Percentiles rank a stretch among this genome's conserved stretches.
phyloP scores from a whole-genome alignment of 139 green algal species.

The Desmodesmus armatus region DNA sequence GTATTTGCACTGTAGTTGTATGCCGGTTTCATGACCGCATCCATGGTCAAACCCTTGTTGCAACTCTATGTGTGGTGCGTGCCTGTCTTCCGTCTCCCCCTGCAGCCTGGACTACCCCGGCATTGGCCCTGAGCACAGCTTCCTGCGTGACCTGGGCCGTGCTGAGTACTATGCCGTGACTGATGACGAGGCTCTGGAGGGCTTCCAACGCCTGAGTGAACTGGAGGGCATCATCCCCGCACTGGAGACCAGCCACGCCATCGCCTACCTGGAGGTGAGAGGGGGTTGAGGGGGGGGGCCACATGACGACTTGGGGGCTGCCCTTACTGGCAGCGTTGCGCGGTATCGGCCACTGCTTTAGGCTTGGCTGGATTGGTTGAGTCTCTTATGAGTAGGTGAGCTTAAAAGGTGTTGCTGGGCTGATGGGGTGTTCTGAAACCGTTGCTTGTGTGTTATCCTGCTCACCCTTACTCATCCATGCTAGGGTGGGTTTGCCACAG shows the following conservation, averaged over 20 bases:
- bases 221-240: constrained; percentile 99
- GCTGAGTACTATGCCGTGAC: constrained; percentile 97
- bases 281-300: no score
- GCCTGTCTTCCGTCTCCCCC: background rate
- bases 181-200: constrained; percentile 85
- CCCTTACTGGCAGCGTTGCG: no score
- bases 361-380: background rate
- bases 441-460: no score
- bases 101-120: constrained; percentile 97
- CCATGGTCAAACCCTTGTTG: background rate
- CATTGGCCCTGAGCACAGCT: constrained; percentile 97
- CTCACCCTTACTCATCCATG: no score
- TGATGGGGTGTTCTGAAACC: no score
- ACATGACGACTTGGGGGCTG: no score
- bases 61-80: constrained; percentile 55
- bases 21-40: background rate
- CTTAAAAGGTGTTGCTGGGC: background rate
- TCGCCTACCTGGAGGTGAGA: constrained; percentile 87
- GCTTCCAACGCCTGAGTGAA: constrained; percentile 79
- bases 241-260: constrained; percentile 96
- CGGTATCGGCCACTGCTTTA: no score
- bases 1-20: no score
- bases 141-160: constrained; percentile 94
- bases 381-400: background rate
- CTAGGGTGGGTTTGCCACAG: no score